These are phyloP conservation scores for Aschersonia sp. DNA, from an alignment of 2,329 filamentous ascomycete genomes.

Conservation along the genomic window DNA sequence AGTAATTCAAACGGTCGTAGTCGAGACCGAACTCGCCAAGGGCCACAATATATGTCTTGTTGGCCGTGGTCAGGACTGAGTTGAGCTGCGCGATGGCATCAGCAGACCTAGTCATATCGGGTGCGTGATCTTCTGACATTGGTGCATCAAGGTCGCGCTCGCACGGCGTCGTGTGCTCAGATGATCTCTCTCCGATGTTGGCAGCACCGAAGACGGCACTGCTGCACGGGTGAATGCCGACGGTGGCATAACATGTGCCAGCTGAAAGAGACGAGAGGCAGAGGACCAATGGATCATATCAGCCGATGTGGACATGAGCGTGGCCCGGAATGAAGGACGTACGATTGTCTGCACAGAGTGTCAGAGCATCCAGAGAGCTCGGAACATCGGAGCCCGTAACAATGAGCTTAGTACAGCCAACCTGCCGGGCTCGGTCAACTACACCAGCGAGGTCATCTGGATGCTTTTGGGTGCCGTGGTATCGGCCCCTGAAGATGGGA, in stretches of 20 bases:
- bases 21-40: constrained; percentile 95
- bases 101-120: constrained; percentile 28
- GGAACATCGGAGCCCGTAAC: constrained; percentile 80
- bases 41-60: constrained; percentile 44
- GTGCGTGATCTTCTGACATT: constrained; percentile 32
- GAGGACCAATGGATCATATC: background rate
- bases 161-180: constrained; percentile 27
- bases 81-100: constrained; percentile 46
- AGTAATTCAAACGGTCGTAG: constrained; percentile 82
- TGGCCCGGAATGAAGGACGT: constrained; percentile 17
- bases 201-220: constrained; percentile 60
- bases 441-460: constrained; percentile 63
- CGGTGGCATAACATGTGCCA: constrained; percentile 72
- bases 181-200: constrained; percentile 29
- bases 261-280: constrained; percentile 30
- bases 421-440: constrained; percentile 59
- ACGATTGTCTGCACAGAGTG: constrained; percentile 64
- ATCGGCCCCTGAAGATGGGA: constrained; percentile 72
- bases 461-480: constrained; percentile 67
- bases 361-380: constrained; percentile 61
- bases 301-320: background rate
- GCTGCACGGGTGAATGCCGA: constrained; percentile 88
- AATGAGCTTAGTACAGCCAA: constrained; percentile 81
- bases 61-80: constrained; percentile 45
- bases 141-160: constrained; percentile 35